Evolutionary conservation across 306 rosid species (phyloP).

Genomic region (Vicia sativa): DNA sequence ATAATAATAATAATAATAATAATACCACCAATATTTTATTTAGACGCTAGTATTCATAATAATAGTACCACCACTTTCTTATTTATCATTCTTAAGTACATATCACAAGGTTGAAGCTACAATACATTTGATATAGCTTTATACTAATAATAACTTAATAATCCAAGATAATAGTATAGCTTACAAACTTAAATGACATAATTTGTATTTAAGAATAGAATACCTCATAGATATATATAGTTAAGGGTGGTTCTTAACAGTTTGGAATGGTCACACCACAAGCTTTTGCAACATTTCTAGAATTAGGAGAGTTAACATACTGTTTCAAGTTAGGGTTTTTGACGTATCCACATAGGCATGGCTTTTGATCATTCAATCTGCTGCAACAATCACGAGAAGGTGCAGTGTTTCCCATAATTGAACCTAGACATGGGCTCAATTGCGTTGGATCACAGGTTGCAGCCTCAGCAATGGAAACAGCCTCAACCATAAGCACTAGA

Average conservation of each 20-base stretch:
- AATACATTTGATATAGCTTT: slow-evolving; percentile 4
- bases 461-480: slow-evolving; percentile 42
- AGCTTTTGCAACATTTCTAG: slow-evolving; percentile 44
- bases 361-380: slow-evolving; percentile 52
- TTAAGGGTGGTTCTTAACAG: slow-evolving; percentile 29
- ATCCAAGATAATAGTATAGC: not conserved
- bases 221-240: not conserved
- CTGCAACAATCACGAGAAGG: slow-evolving; percentile 50
- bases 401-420: slow-evolving; percentile 24
- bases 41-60: no score
- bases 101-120: not conserved
- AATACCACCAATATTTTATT: no score
- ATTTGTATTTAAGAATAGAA: not conserved
- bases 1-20: no score
- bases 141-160: not conserved
- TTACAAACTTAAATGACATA: not conserved
- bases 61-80: slow-evolving; percentile 3
- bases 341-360: slow-evolving; percentile 68
- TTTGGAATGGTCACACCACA: slow-evolving; percentile 53
- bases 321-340: slow-evolving; percentile 46
- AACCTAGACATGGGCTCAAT: slow-evolving; percentile 48
- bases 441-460: slow-evolving; percentile 41
- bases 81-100: slow-evolving; percentile 9
- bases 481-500: slow-evolving; percentile 29
- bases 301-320: slow-evolving; percentile 49